Evolutionary conservation across 2,329 filamentous ascomycete genomes (phyloP), one percentile per base, ranked within the genome.

Genomic region (Neofusicoccum ribis): DNA sequence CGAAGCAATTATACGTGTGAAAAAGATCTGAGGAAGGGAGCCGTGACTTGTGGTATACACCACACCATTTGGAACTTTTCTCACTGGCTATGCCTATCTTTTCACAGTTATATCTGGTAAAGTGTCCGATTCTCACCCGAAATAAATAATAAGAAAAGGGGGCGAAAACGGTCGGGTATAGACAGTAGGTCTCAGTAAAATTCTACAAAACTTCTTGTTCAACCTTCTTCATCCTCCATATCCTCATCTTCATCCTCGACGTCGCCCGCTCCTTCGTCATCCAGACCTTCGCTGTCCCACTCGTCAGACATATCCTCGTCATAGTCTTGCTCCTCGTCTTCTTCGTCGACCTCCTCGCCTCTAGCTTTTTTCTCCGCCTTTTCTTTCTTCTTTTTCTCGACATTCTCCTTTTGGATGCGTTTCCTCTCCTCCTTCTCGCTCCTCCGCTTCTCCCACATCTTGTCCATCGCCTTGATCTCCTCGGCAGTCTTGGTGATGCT

Each of bases 321-420:
- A 20, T 76, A 76, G 20, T 76, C 75, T 14, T 81, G 80, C n/a
- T 72, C 74, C 15, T 79, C 77, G 2, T 78, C 79, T 43, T 80
- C 76, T 65, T 83, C 74, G 67, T 78, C 80, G 41, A 76, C 73
- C 65, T 78, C 75, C 47, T 75, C 79, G 17, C 76, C 76, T 60
- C 72, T 73, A 52, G 75, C 79, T 27, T 79, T 80, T 68, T 80
- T 81, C n/a, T 77, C 84, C n/a, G 71, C 75, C 68, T 83, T 86
- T 63, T 86, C 84, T 73, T 89, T 87, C 77, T 85, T 87, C 82
- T 97, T 98, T 79, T 85, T 89, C 79, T 96, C 93, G 1, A 99
- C 87, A 71, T 98, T 98, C 69, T 91, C 93, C 77, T 87, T 93
- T 76, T 99, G 95, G 71, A 92, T 85, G 75, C 89, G 89, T 80